These are phyloP conservation scores for Closterium sp. DNA, from an alignment of 139 green algal species.

Conservation along the genomic window DNA sequence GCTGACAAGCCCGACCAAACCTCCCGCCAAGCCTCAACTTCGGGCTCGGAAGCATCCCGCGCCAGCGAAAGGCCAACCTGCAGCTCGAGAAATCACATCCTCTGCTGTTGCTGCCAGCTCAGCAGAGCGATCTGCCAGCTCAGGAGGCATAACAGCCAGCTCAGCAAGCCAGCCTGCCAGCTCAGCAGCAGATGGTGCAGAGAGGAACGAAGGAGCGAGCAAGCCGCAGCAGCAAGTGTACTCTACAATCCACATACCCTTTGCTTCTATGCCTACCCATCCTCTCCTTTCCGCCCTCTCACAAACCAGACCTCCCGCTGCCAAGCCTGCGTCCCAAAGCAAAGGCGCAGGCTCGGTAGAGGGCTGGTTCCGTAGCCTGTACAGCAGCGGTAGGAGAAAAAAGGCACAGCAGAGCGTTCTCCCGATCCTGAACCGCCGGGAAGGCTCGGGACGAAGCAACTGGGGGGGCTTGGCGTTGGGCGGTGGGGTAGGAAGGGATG, in stretches of 20 bases:
- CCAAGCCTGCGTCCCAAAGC: background rate
- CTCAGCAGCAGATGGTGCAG: background rate
- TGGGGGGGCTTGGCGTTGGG: background rate
- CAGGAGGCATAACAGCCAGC: background rate
- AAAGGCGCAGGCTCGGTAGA: background rate
- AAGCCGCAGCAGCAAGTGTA: background rate
- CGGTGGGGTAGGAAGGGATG: background rate
- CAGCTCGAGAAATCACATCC: too few species aligned
- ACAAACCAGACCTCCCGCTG: background rate
- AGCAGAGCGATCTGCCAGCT: background rate
- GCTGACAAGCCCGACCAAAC: background rate
- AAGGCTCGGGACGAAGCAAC: too few species aligned
- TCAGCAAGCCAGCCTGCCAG: background rate
- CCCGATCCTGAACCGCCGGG: background rate
- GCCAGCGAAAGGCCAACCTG: background rate
- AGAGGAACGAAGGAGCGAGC: background rate
- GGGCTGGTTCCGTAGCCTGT: background rate
- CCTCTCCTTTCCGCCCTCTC: background rate
- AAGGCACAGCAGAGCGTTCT: background rate
- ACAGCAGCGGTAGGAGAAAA: background rate
- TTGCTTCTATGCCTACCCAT: background rate
- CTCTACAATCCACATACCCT: background rate
- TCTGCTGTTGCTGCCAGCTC: background rate
- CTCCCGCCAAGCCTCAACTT: background rate
- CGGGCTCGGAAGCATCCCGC: background rate